Evolutionary conservation across 257 asterid species (phyloP), one percentile per base, ranked within the genome.

Genomic region (Solanum tarapatanum): DNA sequence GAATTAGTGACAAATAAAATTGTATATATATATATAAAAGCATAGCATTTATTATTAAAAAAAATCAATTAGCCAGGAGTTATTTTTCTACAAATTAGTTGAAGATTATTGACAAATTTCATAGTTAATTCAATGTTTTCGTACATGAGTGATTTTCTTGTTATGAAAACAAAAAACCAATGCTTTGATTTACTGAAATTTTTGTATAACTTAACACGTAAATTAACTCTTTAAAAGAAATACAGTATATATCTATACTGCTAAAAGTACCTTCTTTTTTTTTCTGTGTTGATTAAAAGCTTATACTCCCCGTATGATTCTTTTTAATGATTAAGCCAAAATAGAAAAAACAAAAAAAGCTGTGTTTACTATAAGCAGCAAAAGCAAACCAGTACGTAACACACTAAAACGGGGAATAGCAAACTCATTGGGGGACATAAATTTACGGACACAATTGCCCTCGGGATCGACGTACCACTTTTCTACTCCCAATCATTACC

Each of bases 401-500:
- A 86, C 86, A 83, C 82, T 14, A 86, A 87, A 90, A 76, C 72
- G 90, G 91, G 86, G 30, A 35, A 68, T 72, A 70, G 87, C 85
- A 82, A 80, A 83, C 87, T 76, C 21, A 83, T 37, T 82, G 84
- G 89, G 88, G 88, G 73, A 90, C 90, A 91, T 82, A 89, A 89
- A 80, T 90, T 91, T 88, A 83, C 82, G 92, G 94, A 94, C 96
- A 64, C 58, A 88, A 91, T 89, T 90, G 94, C 95, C 98, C 95
- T 95, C 94, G 94, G 96, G 96, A 95, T 96, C 92, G 0, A 75
- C 82, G 95, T 93, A 91, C 95, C 66, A 77, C 80, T 43, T 43
- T 43, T 24, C 16, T 14, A 43, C 84, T 79, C 84, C 75, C 93
- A 92, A 90, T 92, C 90, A 93, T 92, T 86, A 89, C 80, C 84